Percentiles rank a stretch among this genome's conserved stretches.
Evolutionary conservation across 345 rosid genomes (phyloP).

Genomic region (Eucalyptus sp.): DNA sequence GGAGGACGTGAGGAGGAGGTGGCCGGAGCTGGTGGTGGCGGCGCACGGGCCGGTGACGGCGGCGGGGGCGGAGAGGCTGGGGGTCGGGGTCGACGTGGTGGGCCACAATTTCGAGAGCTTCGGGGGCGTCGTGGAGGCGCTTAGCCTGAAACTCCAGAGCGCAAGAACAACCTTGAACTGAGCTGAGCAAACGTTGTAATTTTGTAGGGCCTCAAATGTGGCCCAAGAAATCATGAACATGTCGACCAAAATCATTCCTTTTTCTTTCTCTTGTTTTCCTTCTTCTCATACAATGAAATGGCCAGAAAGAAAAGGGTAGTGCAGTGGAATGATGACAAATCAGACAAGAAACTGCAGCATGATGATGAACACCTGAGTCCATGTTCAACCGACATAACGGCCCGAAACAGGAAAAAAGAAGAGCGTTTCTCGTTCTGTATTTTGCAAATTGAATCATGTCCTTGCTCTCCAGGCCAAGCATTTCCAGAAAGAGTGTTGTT

Average conservation of each 20-base stretch:
- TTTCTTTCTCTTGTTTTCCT: neutral
- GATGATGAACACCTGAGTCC: neutral
- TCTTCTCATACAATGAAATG: neutral
- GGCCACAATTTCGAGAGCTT: conserved; percentile 24
- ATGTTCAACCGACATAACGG: neutral
- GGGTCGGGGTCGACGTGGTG: conserved; percentile 36
- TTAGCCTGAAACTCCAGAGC: conserved; percentile 7
- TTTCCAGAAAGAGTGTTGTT: neutral
- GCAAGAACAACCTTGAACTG: neutral
- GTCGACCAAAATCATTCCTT: neutral
- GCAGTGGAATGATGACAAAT: neutral
- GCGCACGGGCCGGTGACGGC: conserved; percentile 55
- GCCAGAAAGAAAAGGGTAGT: neutral
- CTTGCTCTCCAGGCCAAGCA: neutral
- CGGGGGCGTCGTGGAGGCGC: conserved; percentile 31
- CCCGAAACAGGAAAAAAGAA: neutral
- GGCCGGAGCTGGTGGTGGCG: conserved; percentile 35
- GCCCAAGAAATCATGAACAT: neutral
- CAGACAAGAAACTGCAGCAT: neutral
- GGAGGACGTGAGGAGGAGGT: conserved; percentile 28
- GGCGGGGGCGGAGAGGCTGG: conserved; percentile 37
- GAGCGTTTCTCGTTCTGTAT: neutral
- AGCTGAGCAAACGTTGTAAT: neutral
- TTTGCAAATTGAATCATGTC: neutral
- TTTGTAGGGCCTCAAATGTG: neutral